These are phyloP conservation scores for Ceriops decandra DNA, from an alignment of 345 rosid species.

Conservation along the genomic window DNA sequence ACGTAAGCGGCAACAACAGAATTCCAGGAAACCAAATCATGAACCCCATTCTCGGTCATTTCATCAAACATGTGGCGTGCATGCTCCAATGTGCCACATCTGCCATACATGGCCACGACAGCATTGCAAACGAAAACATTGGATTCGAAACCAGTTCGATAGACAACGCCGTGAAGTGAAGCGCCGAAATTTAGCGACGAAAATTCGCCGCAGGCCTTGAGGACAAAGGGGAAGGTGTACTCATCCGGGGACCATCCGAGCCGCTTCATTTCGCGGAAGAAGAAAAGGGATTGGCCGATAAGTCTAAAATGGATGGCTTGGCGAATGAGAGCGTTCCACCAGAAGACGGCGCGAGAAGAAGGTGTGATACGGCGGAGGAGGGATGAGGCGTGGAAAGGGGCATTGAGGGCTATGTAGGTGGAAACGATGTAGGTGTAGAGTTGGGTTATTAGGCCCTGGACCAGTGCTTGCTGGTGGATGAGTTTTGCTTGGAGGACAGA, in stretches of 20 bases:
- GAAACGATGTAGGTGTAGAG: slow-evolving; percentile 52
- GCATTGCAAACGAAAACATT: slow-evolving; percentile 78
- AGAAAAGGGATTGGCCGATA: slow-evolving; percentile 30
- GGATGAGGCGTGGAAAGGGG: slow-evolving; percentile 44
- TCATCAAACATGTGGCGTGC: slow-evolving; percentile 72
- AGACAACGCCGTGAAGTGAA: slow-evolving; percentile 47
- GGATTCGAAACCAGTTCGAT: slow-evolving; percentile 40
- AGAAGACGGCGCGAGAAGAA: slow-evolving; percentile 47
- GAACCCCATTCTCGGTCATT: slow-evolving; percentile 40
- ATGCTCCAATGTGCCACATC: slow-evolving; percentile 45
- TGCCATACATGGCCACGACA: slow-evolving; percentile 53
- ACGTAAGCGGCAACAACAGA: slow-evolving; percentile 51
- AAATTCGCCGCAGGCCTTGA: slow-evolving; percentile 72
- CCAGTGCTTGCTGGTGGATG: slow-evolving; percentile 59
- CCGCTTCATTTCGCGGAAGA: slow-evolving; percentile 43
- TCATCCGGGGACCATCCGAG: slow-evolving; percentile 68
- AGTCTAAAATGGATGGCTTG: slow-evolving; percentile 35
- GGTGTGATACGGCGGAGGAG: slow-evolving; percentile 51
- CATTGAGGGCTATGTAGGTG: slow-evolving; percentile 54
- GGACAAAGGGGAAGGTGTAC: slow-evolving; percentile 68
- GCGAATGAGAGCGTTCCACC: slow-evolving; percentile 73
- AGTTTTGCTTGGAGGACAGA: slow-evolving; percentile 47
- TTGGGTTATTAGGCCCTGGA: slow-evolving; percentile 39
- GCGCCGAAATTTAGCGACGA: slow-evolving; percentile 37
- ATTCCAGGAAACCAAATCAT: slow-evolving; percentile 76